Percentiles rank a stretch among this genome's conserved stretches.
Conservation (phyloP, 192 early-diverging fungal genomes). For the Kickxella alabastrina region DNA sequence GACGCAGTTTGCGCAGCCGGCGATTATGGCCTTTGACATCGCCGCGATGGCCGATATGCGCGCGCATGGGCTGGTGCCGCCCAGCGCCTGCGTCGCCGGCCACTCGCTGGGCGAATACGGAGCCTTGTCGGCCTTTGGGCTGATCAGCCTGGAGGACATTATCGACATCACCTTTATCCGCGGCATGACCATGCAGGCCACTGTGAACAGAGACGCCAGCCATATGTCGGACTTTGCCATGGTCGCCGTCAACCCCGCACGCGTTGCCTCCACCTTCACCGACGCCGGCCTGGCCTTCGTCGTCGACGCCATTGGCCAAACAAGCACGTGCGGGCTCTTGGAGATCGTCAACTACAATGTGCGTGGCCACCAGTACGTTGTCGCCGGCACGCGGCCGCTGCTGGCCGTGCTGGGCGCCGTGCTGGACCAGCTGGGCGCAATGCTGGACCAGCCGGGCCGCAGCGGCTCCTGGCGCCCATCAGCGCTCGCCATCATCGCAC, state of each 20-base stretch:
- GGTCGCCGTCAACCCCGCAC: slow-evolving; percentile 89
- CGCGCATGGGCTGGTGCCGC: slow-evolving; percentile 74
- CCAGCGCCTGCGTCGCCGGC: slow-evolving; percentile 77
- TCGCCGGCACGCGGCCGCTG: slow-evolving; percentile 76
- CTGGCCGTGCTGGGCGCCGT: slow-evolving; percentile 72
- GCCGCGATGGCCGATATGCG: slow-evolving; percentile 84
- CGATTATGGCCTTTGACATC: slow-evolving; percentile 83
- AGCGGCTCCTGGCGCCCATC: background rate
- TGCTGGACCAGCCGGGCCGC: slow-evolving; percentile 44
- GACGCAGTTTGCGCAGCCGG: slow-evolving; percentile 95
- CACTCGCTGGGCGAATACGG: slow-evolving; percentile 97
- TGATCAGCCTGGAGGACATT: slow-evolving; percentile 75
- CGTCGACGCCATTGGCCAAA: slow-evolving; percentile 65
- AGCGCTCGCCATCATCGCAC: background rate
- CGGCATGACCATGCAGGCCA: slow-evolving; percentile 97
- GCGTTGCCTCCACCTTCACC: slow-evolving; percentile 73
- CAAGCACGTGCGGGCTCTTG: slow-evolving; percentile 66
- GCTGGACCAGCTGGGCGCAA: slow-evolving; percentile 76
- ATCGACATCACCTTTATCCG: slow-evolving; percentile 94
- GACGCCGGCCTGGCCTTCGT: slow-evolving; percentile 60
- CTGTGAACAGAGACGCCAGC: slow-evolving; percentile 73
- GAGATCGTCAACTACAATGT: slow-evolving; percentile 99
- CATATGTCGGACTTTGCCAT: slow-evolving; percentile 92
- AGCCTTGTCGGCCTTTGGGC: slow-evolving; percentile 77
- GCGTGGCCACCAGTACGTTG: slow-evolving; percentile 94